Conservation (phyloP, 2,329 filamentous ascomycete genomes). For the Biscogniauxia marginata region DNA sequence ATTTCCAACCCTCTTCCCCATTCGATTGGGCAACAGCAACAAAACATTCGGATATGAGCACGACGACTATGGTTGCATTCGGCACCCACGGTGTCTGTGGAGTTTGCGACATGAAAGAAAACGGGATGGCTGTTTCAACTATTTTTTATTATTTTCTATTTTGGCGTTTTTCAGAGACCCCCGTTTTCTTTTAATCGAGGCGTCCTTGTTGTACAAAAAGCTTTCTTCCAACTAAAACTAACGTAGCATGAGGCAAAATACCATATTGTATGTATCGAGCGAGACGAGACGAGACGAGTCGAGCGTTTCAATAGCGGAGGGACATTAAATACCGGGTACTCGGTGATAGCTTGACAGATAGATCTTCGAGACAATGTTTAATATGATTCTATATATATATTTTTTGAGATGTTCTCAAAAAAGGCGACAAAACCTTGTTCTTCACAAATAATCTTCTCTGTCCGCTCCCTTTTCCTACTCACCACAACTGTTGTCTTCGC, state of each 20-base stretch:
- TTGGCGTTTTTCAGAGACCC: constrained; percentile 5
- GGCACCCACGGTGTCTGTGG: background rate
- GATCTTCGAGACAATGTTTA: constrained; percentile 25
- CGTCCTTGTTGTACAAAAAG: background rate
- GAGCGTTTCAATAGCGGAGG: background rate
- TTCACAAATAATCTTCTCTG: no score
- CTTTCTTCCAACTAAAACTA: background rate
- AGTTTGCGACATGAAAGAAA: constrained; percentile 1
- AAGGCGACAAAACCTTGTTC: no score
- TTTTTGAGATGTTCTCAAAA: constrained; percentile 1
- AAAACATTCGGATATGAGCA: background rate
- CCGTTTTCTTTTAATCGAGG: background rate
- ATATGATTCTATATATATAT: constrained; percentile 11
- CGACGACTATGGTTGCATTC: background rate
- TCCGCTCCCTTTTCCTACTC: background rate
- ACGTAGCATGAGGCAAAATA: background rate
- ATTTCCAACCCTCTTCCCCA: background rate
- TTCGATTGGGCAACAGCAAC: background rate
- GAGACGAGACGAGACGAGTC: background rate
- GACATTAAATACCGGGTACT: background rate
- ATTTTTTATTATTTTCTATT: background rate
- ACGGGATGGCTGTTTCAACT: background rate
- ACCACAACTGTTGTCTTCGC: background rate
- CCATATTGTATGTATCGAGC: background rate
- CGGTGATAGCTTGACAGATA: background rate